Base-by-base conservation (phyloP, 1,284 basidiomycete species). In the Pseudozyma hubeiensis region DNA sequence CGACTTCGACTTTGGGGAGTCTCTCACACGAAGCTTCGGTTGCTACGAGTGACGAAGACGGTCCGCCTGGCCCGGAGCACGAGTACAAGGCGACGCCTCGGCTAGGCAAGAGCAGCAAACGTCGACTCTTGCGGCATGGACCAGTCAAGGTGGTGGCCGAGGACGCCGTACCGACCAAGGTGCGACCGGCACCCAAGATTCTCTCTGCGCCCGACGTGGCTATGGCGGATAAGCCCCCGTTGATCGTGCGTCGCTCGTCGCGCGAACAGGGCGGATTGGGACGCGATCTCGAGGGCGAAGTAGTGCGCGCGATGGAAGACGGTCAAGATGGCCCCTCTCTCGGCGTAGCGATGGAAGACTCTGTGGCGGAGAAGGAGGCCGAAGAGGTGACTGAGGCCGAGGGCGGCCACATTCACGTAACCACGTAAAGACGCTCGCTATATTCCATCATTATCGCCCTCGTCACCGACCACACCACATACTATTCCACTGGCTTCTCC, bases 251-350 rank as follows among this genome's bases (percentile, higher is more conserved):
- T n/a, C 48, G 77, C 0, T 75, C 75, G 13, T 73, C 64, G 37
- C 67, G 80, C 37, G 78, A 77, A 48, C 80, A 81, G 50, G 80
- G 72, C 4, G 80, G 80, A 3, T 50, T 81, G 43, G 80, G 80
- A n/a, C 55, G 79, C 19, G 80, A 81, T 41, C 64, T 81, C 14
- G 75, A 78, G 11, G 77, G 75, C n/a, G 79, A 81, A 44, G 54
- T 81, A 14, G 64, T 78, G 16, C 40, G 73, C 5, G 73, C 73
- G 1, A 75, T 66, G 68, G 60, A 67, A 30, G 73, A 75, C 47
- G 73, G 73, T 4, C 30, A 17, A 3, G 72, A 69, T 2, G 71
- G 71, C 13, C 66, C 71, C 8, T 69, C 65, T 29, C 55, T 74
- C 11, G 62, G 65, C 19, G 48, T 49, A 13, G 64, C 66, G 43